These are phyloP conservation scores for Suaeda aralocaspica DNA, from an alignment of 148 eudicot genomes.

Conservation along the genomic window DNA sequence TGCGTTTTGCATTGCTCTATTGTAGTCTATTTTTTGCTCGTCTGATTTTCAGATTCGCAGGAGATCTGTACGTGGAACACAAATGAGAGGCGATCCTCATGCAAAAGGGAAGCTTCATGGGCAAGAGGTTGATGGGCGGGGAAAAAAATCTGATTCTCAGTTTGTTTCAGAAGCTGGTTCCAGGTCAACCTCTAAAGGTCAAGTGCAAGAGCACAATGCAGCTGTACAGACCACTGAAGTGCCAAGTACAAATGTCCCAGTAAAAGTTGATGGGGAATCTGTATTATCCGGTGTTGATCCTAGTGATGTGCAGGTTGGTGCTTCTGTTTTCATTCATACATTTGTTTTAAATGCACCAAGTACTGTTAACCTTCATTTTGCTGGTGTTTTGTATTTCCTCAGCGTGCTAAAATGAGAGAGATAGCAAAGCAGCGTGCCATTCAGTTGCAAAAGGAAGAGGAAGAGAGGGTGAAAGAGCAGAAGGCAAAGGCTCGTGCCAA, in stretches of 20 bases:
- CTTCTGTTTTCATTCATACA: not conserved
- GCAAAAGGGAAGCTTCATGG: constrained; percentile 45
- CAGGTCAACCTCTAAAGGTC: constrained; percentile 31
- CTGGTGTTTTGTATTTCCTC: constrained; percentile 23
- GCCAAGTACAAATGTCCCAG: constrained; percentile 23
- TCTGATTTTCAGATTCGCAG: constrained; percentile 42
- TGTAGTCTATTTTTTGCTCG: not conserved
- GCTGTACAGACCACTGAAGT: constrained; percentile 34
- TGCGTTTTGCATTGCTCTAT: constrained; percentile 10
- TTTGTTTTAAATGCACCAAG: not conserved
- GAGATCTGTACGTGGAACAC: constrained; percentile 47
- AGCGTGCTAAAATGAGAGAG: constrained; percentile 87
- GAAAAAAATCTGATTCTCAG: constrained; percentile 43
- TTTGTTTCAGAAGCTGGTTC: constrained; percentile 28
- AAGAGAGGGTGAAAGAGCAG: constrained; percentile 80
- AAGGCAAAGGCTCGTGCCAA: constrained; percentile 93
- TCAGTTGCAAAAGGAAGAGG: constrained; percentile 86
- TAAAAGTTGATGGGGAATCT: constrained; percentile 39
- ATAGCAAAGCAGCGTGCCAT: constrained; percentile 75
- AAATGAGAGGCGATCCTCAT: constrained; percentile 39
- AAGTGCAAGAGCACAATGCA: constrained; percentile 21
- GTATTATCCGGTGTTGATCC: constrained; percentile 37
- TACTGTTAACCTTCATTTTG: constrained; percentile 7
- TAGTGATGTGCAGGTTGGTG: constrained; percentile 47
- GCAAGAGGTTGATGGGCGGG: constrained; percentile 58